Conservation (phyloP, 228 moss, liverwort and hornwort species). For the Sphagnum fallax region DNA sequence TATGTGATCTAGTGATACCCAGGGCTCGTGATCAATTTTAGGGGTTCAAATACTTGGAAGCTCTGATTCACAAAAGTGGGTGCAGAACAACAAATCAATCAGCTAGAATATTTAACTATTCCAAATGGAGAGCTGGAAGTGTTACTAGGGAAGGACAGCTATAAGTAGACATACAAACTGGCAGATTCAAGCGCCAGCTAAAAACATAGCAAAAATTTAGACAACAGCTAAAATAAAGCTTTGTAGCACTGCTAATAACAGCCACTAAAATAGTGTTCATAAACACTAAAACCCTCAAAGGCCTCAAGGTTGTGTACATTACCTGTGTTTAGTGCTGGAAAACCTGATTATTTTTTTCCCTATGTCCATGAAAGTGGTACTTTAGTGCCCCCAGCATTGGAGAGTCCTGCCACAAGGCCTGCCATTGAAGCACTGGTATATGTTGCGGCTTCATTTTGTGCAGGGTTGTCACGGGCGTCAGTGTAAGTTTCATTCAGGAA, state of each 20-base stretch:
- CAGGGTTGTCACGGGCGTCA: conserved; percentile 40
- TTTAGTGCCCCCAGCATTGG: conserved; percentile 22
- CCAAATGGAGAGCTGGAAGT: too few species aligned
- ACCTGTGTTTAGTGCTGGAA: not conserved
- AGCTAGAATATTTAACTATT: too few species aligned
- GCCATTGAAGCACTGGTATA: conserved; percentile 77
- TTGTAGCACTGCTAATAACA: not conserved
- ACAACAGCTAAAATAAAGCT: not conserved
- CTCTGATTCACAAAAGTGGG: too few species aligned
- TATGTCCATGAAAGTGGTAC: conserved; percentile 34
- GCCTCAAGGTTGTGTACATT: not conserved
- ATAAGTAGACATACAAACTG: conserved; percentile 8
- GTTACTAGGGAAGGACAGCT: too few species aligned
- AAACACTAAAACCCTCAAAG: not conserved
- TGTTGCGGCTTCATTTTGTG: conserved; percentile 69
- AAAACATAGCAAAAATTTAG: not conserved
- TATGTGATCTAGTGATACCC: too few species aligned
- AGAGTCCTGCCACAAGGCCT: conserved; percentile 76
- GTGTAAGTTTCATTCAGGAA: conserved; percentile 49
- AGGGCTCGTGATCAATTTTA: too few species aligned
- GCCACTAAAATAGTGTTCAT: not conserved
- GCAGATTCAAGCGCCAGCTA: conserved; percentile 7
- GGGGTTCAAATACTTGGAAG: too few species aligned
- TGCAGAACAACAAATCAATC: too few species aligned
- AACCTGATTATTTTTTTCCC: not conserved